Evolutionary conservation across 331 rosid species (phyloP).

Genomic region (Telfairia occidentalis): DNA sequence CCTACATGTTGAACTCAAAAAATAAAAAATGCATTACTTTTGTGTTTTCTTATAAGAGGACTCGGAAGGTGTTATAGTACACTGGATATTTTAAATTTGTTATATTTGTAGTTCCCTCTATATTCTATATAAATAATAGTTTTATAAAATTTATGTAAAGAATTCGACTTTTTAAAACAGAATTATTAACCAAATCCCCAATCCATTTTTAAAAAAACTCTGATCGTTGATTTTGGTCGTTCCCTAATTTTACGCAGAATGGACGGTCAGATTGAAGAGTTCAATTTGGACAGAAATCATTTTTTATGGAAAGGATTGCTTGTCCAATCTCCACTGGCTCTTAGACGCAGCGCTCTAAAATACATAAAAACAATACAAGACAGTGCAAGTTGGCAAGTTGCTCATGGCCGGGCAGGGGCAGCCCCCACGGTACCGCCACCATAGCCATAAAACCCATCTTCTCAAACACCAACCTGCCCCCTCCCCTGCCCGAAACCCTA

Average conservation of each 20-base stretch:
- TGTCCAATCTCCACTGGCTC: neutral
- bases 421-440: neutral
- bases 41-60: too few relatives aligned
- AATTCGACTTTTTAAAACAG: neutral
- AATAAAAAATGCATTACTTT: too few relatives aligned
- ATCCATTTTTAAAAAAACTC: neutral
- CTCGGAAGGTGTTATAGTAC: too few relatives aligned
- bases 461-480: neutral
- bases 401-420: conserved; percentile 18
- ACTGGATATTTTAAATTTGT: too few relatives aligned
- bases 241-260: too few relatives aligned
- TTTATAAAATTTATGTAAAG: too few relatives aligned
- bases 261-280: neutral
- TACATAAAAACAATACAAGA: neutral
- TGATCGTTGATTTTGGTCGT: neutral
- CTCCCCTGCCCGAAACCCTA: conserved; percentile 31
- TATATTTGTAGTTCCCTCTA: too few relatives aligned
- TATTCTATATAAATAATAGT: too few relatives aligned
- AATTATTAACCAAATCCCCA: too few relatives aligned
- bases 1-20: too few relatives aligned
- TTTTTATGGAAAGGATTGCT: neutral
- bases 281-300: too few relatives aligned
- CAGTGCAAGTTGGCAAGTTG: conserved; percentile 12
- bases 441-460: too few relatives aligned
- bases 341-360: neutral